These are phyloP conservation scores for Fusarium setosum DNA, from an alignment of 2,329 filamentous ascomycete genomes.

Conservation along the genomic window DNA sequence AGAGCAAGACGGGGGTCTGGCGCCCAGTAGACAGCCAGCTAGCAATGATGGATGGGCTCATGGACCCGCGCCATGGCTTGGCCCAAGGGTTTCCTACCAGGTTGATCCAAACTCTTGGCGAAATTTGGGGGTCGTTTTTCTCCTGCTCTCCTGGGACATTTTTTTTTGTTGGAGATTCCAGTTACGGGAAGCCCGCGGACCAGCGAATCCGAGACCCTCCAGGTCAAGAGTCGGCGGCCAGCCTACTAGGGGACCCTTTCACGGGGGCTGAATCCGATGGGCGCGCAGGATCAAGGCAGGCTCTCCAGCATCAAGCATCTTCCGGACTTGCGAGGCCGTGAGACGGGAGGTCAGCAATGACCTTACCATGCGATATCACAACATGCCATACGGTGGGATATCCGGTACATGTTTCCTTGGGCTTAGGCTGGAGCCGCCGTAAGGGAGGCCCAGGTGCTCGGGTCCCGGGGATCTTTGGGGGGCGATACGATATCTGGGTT, in stretches of 20 bases:
- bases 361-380: conserved; percentile 23
- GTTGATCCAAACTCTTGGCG: conserved; percentile 28
- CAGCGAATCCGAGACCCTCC: conserved; percentile 31
- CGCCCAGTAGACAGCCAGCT: conserved; percentile 23
- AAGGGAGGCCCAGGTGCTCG: conserved; percentile 30
- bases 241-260: conserved; percentile 8
- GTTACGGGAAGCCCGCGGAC: conserved; percentile 20
- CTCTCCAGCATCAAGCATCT: conserved; percentile 25
- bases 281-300: conserved; percentile 22
- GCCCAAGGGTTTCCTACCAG: conserved; percentile 10
- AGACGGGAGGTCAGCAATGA: conserved; percentile 14
- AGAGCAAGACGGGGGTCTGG: conserved; percentile 21
- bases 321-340: conserved; percentile 28
- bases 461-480: conserved; percentile 26
- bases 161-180: background rate
- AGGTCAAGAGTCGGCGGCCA: conserved; percentile 20
- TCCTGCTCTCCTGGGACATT: conserved; percentile 2
- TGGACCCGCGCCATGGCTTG: conserved; percentile 35
- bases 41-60: conserved; percentile 31
- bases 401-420: conserved; percentile 21
- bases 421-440: background rate
- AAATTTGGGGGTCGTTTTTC: conserved; percentile 12
- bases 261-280: conserved; percentile 34
- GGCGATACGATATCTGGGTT: conserved; percentile 16
- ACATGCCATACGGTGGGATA: conserved; percentile 33